Base-by-base conservation (phyloP, 2,329 filamentous ascomycete genomes). In the Ilyonectria mors-panacis region DNA sequence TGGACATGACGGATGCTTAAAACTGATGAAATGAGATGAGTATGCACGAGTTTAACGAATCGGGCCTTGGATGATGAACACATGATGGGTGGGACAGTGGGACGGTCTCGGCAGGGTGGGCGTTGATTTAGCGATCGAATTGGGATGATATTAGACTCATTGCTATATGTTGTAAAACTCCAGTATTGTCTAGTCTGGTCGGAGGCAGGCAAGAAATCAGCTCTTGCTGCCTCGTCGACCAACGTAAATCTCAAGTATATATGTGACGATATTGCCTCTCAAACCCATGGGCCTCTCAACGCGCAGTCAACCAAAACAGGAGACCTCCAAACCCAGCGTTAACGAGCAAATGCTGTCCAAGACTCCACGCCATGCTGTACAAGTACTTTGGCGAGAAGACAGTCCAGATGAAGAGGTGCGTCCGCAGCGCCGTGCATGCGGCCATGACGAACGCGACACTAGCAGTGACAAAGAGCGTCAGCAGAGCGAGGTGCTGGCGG, bases 331-430 rank as follows among this genome's bases (percentile, higher is more conserved):
- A 72, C 6, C 87, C 83, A 37, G 95, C 74, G 78, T 95, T 94
- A 48, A 95, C 84, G 42, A 87, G 78, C 67, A 95, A 78, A 87
- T 99, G 95, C 83, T 95, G 94, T 8, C 89, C 93, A 51, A 95
- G 77, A 69, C 88, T 90, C 97, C 96, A 99, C 15, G 92, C 94
- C 85, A 96, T 92, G 70, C 91, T 93, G 79, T 97, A 99, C 72
- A 99, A 82, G 80, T 95, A 98, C 81, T 98, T 99, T 0, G 96
- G 96, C 70, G 94, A 97, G 80, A 99, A 99, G 12, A 99, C 96
- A 1, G 95, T 98, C 96, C 96, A 99, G 68, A 99, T 95, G 78
- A 99, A 99, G 65, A 99, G 81, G 85, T 99, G 96, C 33, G 93
- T 94, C 72, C 95, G 86, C 77, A 99, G 80, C 8, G 88, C 85